Evolutionary conservation across 306 rosid species (phyloP).

Genomic region (Acmispon strigosus): DNA sequence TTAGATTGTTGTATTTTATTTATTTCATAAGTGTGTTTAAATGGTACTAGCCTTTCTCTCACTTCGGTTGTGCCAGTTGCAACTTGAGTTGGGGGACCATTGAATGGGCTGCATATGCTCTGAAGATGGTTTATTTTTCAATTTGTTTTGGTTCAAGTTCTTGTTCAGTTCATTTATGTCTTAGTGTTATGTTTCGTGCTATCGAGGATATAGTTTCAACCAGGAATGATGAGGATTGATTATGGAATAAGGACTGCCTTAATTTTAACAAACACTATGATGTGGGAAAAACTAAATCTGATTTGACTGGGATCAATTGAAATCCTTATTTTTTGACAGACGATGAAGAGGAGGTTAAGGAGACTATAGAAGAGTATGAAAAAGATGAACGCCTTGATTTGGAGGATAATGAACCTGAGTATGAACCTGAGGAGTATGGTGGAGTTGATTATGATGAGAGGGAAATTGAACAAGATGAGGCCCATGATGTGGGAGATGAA

Average conservation of each 20-base stretch:
- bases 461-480: constrained; percentile 79
- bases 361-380: constrained; percentile 70
- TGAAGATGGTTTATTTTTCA: neutral
- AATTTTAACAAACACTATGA: constrained; percentile 10
- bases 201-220: neutral
- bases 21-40: neutral
- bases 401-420: constrained; percentile 96
- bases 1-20: neutral
- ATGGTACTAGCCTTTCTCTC: neutral
- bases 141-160: neutral
- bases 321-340: constrained; percentile 54
- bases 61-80: neutral
- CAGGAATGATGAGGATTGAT: constrained; percentile 13
- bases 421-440: constrained; percentile 78
- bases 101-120: neutral
- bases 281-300: constrained; percentile 24
- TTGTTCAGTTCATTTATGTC: neutral
- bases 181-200: neutral
- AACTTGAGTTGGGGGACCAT: neutral
- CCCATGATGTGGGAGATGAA: constrained; percentile 60
- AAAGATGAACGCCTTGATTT: constrained; percentile 85
- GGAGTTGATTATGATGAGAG: constrained; percentile 94
- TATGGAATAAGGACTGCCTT: neutral
- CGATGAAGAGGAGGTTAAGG: constrained; percentile 76
- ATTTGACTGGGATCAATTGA: constrained; percentile 34